Percentiles rank a stretch among this genome's conserved stretches.
These are phyloP conservation scores for Chenopodium formosanum DNA, from an alignment of 148 eudicot species.

Conservation along the genomic window DNA sequence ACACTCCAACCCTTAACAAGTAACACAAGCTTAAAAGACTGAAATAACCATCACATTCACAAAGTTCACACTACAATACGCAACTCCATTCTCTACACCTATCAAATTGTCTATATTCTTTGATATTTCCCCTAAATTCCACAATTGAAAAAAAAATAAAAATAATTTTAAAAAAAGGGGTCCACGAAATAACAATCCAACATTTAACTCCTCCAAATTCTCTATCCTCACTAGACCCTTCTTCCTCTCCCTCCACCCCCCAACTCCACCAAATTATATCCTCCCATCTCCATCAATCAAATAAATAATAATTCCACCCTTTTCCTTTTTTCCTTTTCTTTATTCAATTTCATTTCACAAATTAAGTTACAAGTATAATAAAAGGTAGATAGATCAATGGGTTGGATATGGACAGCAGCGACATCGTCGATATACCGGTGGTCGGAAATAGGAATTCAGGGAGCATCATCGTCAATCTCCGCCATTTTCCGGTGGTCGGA, in stretches of 20 bases:
- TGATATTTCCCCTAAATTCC: not conserved
- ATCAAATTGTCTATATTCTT: no score
- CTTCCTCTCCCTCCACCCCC: no score
- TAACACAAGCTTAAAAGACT: not conserved
- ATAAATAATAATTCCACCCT: not conserved
- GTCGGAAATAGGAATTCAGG: constrained; percentile 31
- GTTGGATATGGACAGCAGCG: constrained; percentile 25
- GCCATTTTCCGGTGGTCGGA: constrained; percentile 46
- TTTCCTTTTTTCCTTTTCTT: no score
- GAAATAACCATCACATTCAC: not conserved
- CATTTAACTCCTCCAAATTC: no score
- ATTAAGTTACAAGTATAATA: no score
- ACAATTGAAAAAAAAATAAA: no score
- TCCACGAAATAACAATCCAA: not conserved
- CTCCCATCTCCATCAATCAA: not conserved
- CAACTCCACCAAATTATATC: not conserved
- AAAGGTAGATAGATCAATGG: constrained; percentile 1
- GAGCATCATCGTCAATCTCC: constrained; percentile 25
- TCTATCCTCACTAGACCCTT: no score
- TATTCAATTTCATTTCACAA: no score
- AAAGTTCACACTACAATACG: not conserved
- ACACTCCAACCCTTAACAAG: not conserved
- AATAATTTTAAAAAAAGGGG: not conserved
- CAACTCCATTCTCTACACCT: not conserved
- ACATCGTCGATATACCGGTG: constrained; percentile 30